A percentile compares a stretch with the other conserved stretches of the same genome.
These are phyloP conservation scores for Iris macrosiphon DNA, from an alignment of 106 monocot genomes.

Conservation along the genomic window DNA sequence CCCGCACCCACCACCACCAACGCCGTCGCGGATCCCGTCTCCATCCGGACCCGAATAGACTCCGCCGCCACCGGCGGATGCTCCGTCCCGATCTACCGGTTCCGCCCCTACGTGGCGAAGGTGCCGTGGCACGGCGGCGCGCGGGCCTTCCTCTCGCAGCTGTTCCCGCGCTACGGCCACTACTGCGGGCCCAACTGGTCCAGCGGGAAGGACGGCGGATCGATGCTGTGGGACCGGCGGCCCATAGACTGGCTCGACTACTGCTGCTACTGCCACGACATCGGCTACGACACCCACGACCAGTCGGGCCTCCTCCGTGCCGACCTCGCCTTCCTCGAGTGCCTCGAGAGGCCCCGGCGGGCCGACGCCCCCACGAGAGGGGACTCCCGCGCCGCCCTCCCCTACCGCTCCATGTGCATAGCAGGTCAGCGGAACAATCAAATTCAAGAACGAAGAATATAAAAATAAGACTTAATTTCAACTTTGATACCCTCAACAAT, in stretches of 20 bases:
- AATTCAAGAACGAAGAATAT: too few species aligned
- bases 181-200: slow-evolving; percentile 99
- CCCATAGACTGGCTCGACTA: slow-evolving; percentile 94
- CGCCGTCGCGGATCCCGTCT: background rate
- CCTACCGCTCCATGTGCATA: slow-evolving; percentile 93
- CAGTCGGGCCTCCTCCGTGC: slow-evolving; percentile 82
- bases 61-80: too few species aligned
- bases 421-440: slow-evolving; percentile 59
- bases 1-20: background rate
- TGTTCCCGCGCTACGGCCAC: slow-evolving; percentile 93
- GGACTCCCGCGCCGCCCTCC: slow-evolving; percentile 33
- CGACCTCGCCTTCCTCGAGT: slow-evolving; percentile 83
- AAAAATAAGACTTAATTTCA: too few species aligned
- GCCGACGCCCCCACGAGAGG: slow-evolving; percentile 71
- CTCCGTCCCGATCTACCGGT: slow-evolving; percentile 63
- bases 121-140: slow-evolving; percentile 89
- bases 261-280: slow-evolving; percentile 99
- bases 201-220: slow-evolving; percentile 88
- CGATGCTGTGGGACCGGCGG: slow-evolving; percentile 82
- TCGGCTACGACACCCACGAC: slow-evolving; percentile 87
- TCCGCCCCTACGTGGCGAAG: slow-evolving; percentile 90
- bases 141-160: slow-evolving; percentile 72
- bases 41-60: background rate
- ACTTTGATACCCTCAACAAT: too few species aligned
- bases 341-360: slow-evolving; percentile 71